phyloP scores from a whole-genome alignment of 345 rosid genomes.

The Linum lewisii region DNA sequence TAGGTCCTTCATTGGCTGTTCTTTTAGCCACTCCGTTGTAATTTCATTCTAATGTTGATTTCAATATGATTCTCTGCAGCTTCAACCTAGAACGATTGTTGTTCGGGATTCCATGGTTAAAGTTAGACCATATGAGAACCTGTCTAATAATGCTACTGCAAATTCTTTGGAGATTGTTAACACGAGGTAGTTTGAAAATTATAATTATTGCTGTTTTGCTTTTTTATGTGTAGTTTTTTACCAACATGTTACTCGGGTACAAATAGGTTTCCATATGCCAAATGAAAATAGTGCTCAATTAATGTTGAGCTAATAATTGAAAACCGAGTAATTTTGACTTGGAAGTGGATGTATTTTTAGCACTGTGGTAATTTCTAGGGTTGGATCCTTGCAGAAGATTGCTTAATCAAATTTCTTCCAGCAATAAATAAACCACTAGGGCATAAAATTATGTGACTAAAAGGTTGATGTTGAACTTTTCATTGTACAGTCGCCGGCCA shows the following conservation, averaged over 20 bases:
- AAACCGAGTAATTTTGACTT: no score
- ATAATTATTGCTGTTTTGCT: not conserved
- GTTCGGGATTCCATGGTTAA: conserved; percentile 67
- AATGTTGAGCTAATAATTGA: no score
- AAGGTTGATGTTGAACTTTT: conserved; percentile 10
- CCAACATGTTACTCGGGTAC: not conserved
- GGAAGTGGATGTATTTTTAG: no score
- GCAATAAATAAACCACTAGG: not conserved
- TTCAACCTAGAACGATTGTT: conserved; percentile 34
- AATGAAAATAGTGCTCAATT: no score
- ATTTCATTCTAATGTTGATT: not conserved
- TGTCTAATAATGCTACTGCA: conserved; percentile 18
- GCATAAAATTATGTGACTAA: not conserved
- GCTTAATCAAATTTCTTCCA: not conserved
- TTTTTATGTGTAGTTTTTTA: not conserved
- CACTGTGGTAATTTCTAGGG: no score
- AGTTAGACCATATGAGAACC: conserved; percentile 30
- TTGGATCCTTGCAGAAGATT: no score
- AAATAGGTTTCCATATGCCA: no score
- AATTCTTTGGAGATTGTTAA: conserved; percentile 55
- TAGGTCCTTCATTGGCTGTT: not conserved
- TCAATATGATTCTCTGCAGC: conserved; percentile 25
- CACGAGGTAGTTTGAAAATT: conserved; percentile 38
- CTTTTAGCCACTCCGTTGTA: not conserved
- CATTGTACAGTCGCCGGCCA: conserved; percentile 45